Base-by-base conservation (phyloP, 2,329 filamentous ascomycete genomes). In the Diaporthe sp. region DNA sequence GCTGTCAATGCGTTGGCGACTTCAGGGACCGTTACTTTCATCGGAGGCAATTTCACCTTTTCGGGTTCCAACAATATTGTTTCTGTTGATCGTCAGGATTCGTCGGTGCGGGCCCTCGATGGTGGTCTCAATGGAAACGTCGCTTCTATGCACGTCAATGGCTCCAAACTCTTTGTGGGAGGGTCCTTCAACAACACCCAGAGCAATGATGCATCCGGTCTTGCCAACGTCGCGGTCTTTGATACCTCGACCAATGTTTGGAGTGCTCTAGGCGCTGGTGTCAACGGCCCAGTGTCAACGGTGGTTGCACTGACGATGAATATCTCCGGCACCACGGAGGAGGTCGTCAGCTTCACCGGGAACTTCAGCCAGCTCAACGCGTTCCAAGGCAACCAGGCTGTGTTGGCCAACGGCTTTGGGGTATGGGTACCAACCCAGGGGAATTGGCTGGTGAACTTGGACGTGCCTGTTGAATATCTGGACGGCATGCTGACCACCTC, bases 381-480 rank as follows among this genome's bases (percentile, higher is more conserved):
- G 0, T 96, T 95, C 79, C 91, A 87, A 49, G 87, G 87, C 78
- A 92, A 92, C 78, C 83, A 88, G 9, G 89, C 91, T 13, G 88
- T 92, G 39, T 80, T 89, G 12, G 94, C 92, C 0, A 84, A 91
- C 70, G 95, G 96, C 2, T 95, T 99, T 80, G 96, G 95, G 19
- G 88, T 98, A 51, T 99, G 97, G 97, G 93, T 98, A 10, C 94
- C 94, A 4, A 97, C 95, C 4, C 88, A 90, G 77, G 89, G 88
- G 75, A 97, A 97, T 82, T 99, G 97, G 97, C 88, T 99, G 22
- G 92, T 95, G 81, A 97, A 97, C 79, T 85, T 98, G 25, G 84
- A 92, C 49, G 86, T 91, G 9, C 85, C 90, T 10, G 88, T 92
- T 44, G 92, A 94, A 73, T 88, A 90, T 9, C 90, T 97, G 79